Conservation (phyloP, 306 rosid species). For the Medicago ruthenica region DNA sequence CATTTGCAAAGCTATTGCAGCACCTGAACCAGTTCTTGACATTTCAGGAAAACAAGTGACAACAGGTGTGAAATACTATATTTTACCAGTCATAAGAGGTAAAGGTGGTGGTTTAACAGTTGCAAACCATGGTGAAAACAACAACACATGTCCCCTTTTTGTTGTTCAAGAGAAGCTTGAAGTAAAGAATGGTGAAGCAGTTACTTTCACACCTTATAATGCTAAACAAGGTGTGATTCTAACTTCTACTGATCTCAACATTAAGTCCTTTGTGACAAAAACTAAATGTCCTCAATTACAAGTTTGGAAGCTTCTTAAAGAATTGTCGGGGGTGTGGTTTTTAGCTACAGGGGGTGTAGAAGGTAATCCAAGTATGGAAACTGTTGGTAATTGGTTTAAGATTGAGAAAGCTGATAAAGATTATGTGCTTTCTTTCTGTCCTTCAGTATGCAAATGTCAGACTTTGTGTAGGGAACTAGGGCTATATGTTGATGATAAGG, state of each 20-base stretch:
- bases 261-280: conserved; percentile 42
- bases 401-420: conserved; percentile 57
- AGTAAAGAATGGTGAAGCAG: conserved; percentile 43
- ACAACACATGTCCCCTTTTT: conserved; percentile 50
- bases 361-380: conserved; percentile 55
- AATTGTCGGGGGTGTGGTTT: conserved; percentile 49
- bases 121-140: neutral
- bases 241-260: conserved; percentile 61
- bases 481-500: conserved; percentile 26
- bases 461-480: conserved; percentile 60
- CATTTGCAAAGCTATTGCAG: conserved; percentile 19
- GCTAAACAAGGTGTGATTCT: conserved; percentile 39
- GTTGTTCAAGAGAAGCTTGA: conserved; percentile 59
- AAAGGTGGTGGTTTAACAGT: conserved; percentile 50
- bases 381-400: conserved; percentile 65
- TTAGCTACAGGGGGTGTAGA: conserved; percentile 54
- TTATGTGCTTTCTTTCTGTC: conserved; percentile 66
- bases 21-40: conserved; percentile 56
- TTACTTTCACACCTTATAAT: conserved; percentile 55
- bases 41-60: conserved; percentile 44
- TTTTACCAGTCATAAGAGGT: conserved; percentile 57
- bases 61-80: conserved; percentile 48
- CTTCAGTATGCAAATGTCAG: conserved; percentile 58
- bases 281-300: conserved; percentile 31
- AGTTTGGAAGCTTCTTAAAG: conserved; percentile 62